Conservation (phyloP, 2,329 filamentous ascomycete genomes). For the Aaosphaeria pasadenensis region DNA sequence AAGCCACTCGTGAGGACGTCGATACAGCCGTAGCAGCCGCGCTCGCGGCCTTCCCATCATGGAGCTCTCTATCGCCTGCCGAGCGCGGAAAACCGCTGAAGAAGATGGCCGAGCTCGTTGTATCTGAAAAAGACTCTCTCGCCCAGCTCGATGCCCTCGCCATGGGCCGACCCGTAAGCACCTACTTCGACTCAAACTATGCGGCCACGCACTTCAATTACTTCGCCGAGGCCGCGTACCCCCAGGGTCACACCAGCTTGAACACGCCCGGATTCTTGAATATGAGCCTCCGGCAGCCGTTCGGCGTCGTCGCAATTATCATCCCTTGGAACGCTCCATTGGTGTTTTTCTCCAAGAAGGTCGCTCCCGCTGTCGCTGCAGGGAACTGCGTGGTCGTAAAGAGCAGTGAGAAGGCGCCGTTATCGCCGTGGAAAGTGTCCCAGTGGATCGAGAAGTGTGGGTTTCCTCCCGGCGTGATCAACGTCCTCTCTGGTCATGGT, state of each 20-base stretch:
- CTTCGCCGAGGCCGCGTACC: slow-evolving; percentile 72
- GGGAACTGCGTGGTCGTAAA: slow-evolving; percentile 29
- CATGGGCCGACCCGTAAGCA: slow-evolving; percentile 79
- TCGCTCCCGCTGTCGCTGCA: slow-evolving; percentile 21
- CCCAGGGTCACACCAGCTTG: slow-evolving; percentile 73
- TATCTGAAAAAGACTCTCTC: slow-evolving; percentile 63
- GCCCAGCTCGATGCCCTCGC: slow-evolving; percentile 78
- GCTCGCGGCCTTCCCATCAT: slow-evolving; percentile 22
- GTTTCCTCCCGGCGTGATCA: slow-evolving; percentile 75
- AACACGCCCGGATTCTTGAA: slow-evolving; percentile 47
- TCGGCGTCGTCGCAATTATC: slow-evolving; percentile 76
- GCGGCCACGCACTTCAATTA: slow-evolving; percentile 77
- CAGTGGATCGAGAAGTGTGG: slow-evolving; percentile 74
- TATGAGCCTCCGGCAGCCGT: slow-evolving; percentile 70
- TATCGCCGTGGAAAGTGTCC: slow-evolving; percentile 74
- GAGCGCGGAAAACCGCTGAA: slow-evolving; percentile 42
- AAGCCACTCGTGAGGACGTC: slow-evolving; percentile 17
- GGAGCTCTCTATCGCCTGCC: slow-evolving; percentile 33
- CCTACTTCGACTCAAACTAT: slow-evolving; percentile 74
- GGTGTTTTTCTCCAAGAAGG: slow-evolving; percentile 25
- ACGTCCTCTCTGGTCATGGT: slow-evolving; percentile 74
- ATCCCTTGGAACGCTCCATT: slow-evolving; percentile 55
- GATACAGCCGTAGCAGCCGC: slow-evolving; percentile 22
- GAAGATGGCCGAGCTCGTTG: slow-evolving; percentile 39
- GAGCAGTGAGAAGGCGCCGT: slow-evolving; percentile 49